Evolutionary conservation across 163 green algal genomes (phyloP).

Genomic region (Chlorella variabilis): DNA sequence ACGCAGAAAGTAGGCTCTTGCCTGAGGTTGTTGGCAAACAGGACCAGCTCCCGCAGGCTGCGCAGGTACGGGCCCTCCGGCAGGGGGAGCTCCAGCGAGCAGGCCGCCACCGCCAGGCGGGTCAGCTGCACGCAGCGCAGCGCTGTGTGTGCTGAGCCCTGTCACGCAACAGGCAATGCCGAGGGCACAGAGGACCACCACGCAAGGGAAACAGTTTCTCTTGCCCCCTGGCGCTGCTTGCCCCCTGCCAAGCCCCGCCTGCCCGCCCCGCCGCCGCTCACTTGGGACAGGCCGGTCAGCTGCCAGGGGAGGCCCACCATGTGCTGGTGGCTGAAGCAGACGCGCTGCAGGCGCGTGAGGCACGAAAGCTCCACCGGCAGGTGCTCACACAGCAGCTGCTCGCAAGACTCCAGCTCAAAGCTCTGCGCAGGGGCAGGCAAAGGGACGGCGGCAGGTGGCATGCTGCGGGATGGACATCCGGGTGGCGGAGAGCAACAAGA

Average conservation of each 20-base stretch:
- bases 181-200: too few relatives aligned
- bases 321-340: constrained; percentile 13
- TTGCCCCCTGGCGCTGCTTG: not conserved
- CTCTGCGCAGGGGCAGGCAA: not conserved
- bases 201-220: too few relatives aligned
- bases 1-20: not conserved
- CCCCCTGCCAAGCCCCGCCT: not conserved
- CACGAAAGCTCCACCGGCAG: not conserved
- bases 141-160: too few relatives aligned
- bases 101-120: constrained; percentile 10
- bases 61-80: constrained; percentile 21
- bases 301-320: not conserved
- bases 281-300: not conserved
- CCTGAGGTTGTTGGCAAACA: constrained; percentile 35
- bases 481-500: too few relatives aligned
- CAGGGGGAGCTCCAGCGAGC: constrained; percentile 5
- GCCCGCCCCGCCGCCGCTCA: not conserved
- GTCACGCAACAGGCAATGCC: too few relatives aligned
- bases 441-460: not conserved
- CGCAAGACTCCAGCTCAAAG: constrained; percentile 32
- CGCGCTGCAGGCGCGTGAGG: not conserved
- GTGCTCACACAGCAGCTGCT: not conserved
- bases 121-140: constrained; percentile 21
- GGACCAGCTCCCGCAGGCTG: constrained; percentile 10
- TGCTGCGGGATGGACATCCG: too few relatives aligned